Percentiles rank a stretch among this genome's conserved stretches.
These are phyloP conservation scores for Eragrostis tef DNA, from an alignment of 202 grass and related monocot species.

Conservation along the genomic window DNA sequence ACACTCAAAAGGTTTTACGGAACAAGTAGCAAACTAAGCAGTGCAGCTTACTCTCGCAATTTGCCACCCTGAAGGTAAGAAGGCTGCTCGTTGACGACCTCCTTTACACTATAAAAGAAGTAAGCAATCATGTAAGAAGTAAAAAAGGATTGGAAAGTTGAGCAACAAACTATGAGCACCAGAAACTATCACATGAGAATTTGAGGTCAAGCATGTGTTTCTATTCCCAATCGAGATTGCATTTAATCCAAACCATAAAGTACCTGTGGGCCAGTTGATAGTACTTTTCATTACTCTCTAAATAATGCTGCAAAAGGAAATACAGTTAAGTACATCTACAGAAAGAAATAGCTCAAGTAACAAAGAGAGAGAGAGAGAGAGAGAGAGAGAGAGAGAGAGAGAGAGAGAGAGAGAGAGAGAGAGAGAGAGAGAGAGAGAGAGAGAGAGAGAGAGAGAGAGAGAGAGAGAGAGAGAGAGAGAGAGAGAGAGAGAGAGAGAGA, in stretches of 20 bases:
- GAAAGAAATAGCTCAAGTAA: conserved; percentile 35
- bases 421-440: conserved; percentile 20
- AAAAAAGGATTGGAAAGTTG: conserved; percentile 31
- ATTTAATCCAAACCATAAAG: conserved; percentile 32
- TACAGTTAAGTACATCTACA: conserved; percentile 44
- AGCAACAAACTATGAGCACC: conserved; percentile 2
- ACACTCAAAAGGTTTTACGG: neutral
- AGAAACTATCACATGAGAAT: neutral
- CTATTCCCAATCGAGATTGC: neutral
- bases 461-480: conserved; percentile 20
- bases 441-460: conserved; percentile 20
- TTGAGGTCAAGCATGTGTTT: conserved; percentile 31
- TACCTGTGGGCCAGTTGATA: conserved; percentile 98
- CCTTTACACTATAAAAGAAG: conserved; percentile 84
- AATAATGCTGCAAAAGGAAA: conserved; percentile 85
- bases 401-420: conserved; percentile 20
- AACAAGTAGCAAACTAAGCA: conserved; percentile 12
- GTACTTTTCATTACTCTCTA: conserved; percentile 99
- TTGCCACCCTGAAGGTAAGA: conserved; percentile 86
- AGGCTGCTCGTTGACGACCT: conserved; percentile 85
- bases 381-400: neutral
- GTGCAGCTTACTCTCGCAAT: conserved; percentile 83
- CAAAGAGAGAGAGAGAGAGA: neutral
- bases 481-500: conserved; percentile 20
- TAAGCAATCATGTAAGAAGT: conserved; percentile 46